Evolutionary conservation across 2,329 filamentous ascomycete species (phyloP).

Genomic region (Xylariaceae sp.): DNA sequence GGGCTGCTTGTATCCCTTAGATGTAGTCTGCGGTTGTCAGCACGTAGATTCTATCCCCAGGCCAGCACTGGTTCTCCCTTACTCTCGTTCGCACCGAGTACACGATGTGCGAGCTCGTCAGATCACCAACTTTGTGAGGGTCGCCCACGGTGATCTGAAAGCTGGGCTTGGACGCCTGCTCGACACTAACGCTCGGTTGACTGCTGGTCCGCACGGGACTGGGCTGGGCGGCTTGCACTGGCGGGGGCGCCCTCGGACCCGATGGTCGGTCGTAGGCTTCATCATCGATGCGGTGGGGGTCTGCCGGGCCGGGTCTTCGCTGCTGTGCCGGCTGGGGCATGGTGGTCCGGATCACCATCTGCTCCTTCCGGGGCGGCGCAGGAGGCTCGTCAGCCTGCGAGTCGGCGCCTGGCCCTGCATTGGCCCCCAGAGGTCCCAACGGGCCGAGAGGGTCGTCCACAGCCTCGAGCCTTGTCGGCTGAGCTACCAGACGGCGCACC

Average conservation of each 20-base stretch:
- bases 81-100: conserved; percentile 94
- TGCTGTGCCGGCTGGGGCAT: conserved; percentile 39
- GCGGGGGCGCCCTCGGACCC: conserved; percentile 58
- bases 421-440: conserved; percentile 58
- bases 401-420: conserved; percentile 26
- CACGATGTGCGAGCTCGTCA: conserved; percentile 95
- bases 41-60: no score
- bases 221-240: conserved; percentile 50
- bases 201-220: conserved; percentile 44
- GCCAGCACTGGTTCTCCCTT: conserved; percentile 16
- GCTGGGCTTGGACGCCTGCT: conserved; percentile 85
- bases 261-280: conserved; percentile 49
- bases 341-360: conserved; percentile 51
- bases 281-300: conserved; percentile 61
- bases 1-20: conserved; percentile 86
- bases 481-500: conserved; percentile 58
- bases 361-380: conserved; percentile 62
- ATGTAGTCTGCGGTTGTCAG: conserved; percentile 92
- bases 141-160: conserved; percentile 92
- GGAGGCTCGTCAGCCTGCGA: conserved; percentile 47
- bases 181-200: conserved; percentile 78
- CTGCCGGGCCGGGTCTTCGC: conserved; percentile 37
- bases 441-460: conserved; percentile 73
- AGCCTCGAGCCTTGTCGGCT: conserved; percentile 70
- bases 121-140: conserved; percentile 93